A percentile compares a stretch with the other conserved stretches of the same genome.
These are phyloP conservation scores for Acanthamoeba triangularis DNA, from an alignment of 208 protist genomes.

Conservation along the genomic window DNA sequence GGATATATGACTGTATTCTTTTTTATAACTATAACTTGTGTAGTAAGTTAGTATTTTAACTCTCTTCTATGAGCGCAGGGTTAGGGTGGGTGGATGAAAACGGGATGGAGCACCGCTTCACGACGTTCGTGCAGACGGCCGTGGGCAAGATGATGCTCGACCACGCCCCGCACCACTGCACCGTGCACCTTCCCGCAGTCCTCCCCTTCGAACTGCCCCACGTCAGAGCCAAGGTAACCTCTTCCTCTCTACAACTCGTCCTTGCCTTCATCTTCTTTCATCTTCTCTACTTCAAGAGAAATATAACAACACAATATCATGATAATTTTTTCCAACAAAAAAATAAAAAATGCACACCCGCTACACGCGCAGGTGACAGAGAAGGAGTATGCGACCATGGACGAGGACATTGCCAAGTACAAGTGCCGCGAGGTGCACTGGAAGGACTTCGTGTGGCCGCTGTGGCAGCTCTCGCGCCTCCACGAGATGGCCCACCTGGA, in stretches of 20 bases:
- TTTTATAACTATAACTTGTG: background rate
- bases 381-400: background rate
- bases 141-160: conserved; percentile 26
- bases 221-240: background rate
- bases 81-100: background rate
- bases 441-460: conserved; percentile 22
- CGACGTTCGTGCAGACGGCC: background rate
- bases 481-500: conserved; percentile 35
- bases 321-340: no score
- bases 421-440: conserved; percentile 36
- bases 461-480: conserved; percentile 41
- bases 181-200: background rate
- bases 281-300: background rate
- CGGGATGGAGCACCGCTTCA: background rate
- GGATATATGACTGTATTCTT: background rate
- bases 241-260: background rate
- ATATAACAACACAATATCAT: no score
- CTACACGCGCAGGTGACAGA: background rate
- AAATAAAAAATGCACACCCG: background rate
- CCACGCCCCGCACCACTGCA: conserved; percentile 44
- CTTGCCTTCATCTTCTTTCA: background rate
- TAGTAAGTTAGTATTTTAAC: background rate
- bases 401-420: background rate
- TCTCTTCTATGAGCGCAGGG: background rate
- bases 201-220: conserved; percentile 15